Base-by-base conservation (phyloP, 2,329 filamentous ascomycete species). In the Aspergillus sp. region DNA sequence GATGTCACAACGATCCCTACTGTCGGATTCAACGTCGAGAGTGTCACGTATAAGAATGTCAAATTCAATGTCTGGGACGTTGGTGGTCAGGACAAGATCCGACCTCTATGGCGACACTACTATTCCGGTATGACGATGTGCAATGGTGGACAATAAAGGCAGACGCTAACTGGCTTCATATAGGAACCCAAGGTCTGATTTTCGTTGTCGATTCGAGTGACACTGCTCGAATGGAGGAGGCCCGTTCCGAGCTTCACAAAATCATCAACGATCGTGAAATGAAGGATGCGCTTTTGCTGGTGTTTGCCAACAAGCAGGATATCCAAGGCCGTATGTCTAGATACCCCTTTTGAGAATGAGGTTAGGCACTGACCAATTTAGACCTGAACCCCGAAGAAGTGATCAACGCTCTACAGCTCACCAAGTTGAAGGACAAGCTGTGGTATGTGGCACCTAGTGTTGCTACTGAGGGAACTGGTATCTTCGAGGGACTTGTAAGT, bases 51-150 rank as follows among this genome's bases (percentile, higher is more conserved):
- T 78, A 96, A 96, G 80, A 97, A 97, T 71, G 90, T 96, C 73
- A 94, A 96, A 73, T 97, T 97, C 78, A 97, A 94, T 63, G 91
- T 97, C 54, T 97, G 91, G 91, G 91, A 97, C 76, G 91, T 97
- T 50, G 91, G 91, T 71, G 91, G 91, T 56, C 91, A 97, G 78
- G 91, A 97, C 80, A 97, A 97, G 83, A 97, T 97, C 65, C 81
- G 91, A 57, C 91, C 91, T 53, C 76, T 97, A 51, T 97, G 91
- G 91, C 84, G 91, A 73, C 91, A 97, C 77, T 97, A 97, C 76
- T 97, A 94, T 67, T 86, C 82, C 58, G 85, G 84, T 83, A 69
- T 19, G 19, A 19, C 35, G 41, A 36, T 6, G 5, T 28, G 5
- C 39, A 26, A 10, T 26, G 6, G 28, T 3, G 7, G 4, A 5